Conservation (phyloP, 176 grass and related monocot genomes). For the Rhynchospora pubera region DNA sequence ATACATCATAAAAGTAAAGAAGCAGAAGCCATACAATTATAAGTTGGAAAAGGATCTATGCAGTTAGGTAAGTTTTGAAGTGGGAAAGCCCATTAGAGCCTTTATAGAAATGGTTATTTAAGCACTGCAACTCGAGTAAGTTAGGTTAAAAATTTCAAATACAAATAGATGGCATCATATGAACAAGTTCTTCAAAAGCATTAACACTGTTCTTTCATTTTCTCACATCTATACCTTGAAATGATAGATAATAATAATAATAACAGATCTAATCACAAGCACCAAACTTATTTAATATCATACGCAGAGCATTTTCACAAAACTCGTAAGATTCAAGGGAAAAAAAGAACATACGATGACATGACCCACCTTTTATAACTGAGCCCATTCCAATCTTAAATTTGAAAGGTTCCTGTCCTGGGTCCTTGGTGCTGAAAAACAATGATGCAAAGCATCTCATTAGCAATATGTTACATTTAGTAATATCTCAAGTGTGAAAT, state of each 20-base stretch:
- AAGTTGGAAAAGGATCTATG: not conserved
- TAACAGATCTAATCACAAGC: not conserved
- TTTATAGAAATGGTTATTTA: not conserved
- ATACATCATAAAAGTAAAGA: not conserved
- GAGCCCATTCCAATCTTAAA: constrained; percentile 76
- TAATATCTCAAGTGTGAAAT: not conserved
- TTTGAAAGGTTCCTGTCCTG: constrained; percentile 80
- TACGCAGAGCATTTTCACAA: not conserved
- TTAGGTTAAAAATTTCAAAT: not conserved
- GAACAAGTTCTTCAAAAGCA: not conserved
- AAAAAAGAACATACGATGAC: not conserved
- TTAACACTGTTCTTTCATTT: not conserved
- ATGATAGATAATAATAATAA: not conserved
- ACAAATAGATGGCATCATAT: not conserved
- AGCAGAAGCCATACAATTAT: not conserved
- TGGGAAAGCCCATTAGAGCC: not conserved
- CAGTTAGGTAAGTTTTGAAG: not conserved
- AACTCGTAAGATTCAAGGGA: too few relatives aligned
- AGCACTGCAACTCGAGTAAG: not conserved
- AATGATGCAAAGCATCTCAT: constrained; percentile 1
- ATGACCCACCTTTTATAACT: constrained; percentile 76
- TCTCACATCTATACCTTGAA: not conserved
- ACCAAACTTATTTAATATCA: not conserved
- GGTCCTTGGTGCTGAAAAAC: constrained; percentile 81
- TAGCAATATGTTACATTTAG: not conserved